Percentiles rank a stretch among this genome's conserved stretches.
Evolutionary conservation across 768 basidiomycete genomes (phyloP).

Genomic region (Lactarius evosmus): DNA sequence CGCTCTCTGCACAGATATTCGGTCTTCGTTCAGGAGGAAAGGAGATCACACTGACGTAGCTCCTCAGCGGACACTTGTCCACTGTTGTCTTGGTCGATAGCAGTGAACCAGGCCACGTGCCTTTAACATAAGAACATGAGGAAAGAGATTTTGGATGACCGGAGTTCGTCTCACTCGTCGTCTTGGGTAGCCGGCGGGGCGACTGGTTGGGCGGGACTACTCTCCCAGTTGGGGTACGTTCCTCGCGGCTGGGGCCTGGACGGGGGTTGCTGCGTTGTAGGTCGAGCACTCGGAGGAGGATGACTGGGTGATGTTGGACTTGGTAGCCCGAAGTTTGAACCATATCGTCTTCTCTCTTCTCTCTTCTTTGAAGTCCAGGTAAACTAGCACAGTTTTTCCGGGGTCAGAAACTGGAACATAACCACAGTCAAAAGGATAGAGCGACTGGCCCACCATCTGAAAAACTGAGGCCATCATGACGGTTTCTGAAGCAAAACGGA

Average conservation of each 20-base stretch:
- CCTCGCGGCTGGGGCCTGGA: not conserved
- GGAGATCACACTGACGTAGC: not conserved
- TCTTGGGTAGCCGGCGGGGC: not conserved
- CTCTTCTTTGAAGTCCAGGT: not conserved
- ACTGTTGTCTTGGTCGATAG: conserved; percentile 12
- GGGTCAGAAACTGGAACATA: not conserved
- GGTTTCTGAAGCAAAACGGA: not conserved
- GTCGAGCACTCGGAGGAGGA: not conserved
- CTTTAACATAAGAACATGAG: not conserved
- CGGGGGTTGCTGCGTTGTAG: not conserved
- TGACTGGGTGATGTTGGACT: not conserved
- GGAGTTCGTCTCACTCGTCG: not conserved
- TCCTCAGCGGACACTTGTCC: conserved; percentile 10
- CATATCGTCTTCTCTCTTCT: not conserved
- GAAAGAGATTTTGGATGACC: not conserved
- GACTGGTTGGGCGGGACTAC: not conserved
- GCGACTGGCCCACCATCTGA: not conserved
- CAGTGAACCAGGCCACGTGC: conserved; percentile 3
- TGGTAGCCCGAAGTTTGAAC: not conserved
- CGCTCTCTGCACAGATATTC: conserved; percentile 7
- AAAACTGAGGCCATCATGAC: not conserved
- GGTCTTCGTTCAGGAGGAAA: not conserved
- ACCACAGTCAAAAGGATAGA: too few relatives aligned
- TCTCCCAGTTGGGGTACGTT: not conserved
- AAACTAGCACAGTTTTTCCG: not conserved